Base-by-base conservation (phyloP, 306 rosid genomes). In the Datisca glomerata region DNA sequence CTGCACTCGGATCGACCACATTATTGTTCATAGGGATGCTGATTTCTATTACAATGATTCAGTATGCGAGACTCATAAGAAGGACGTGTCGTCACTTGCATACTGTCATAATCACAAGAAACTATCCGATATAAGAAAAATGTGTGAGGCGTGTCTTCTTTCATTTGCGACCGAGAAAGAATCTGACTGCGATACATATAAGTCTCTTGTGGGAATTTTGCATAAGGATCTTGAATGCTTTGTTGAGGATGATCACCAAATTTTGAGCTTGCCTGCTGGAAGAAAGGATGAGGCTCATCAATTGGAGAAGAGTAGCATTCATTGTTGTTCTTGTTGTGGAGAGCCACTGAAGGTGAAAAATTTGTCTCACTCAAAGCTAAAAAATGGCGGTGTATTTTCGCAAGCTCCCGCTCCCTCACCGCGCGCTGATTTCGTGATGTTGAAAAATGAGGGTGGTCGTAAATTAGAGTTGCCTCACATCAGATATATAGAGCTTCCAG, bases 91-190 rank as follows among this genome's bases (percentile, higher is more conserved):
- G 0, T 80, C 78, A 18, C 50, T 89, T 24, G 93, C 86, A 0
- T 89, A 65, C 47, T 89, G 98, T 55, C 86, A 78, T 53, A 66
- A 61, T 41, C 98, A 89, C 74, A 70, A 67, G 65, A 80, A 75
- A 32, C 69, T 89, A 16, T 60, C 84, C 2, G 84, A 89, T 21
- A 75, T 83, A 21, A 61, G 77, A 29, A 77, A 59, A 22, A 80
- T 89, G 95, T 89, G 93, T 7, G 98, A 89, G 54, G 63, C 69
- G 1, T 89, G 98, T 36, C 69, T 89, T 13, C 86, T 89, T 37
- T 84, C 98, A 0, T 84, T 84, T 21, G 95, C 95, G 6, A 77
- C 82, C 0, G 80, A 74, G 41, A 79, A 51, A 43, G 89, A 87
- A 46, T 74, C 87, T 0, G 79, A 79, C 32, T 64, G 71, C 14